phyloP scores from a whole-genome alignment of 139 green algal genomes.

The Pleodorina starrii region DNA sequence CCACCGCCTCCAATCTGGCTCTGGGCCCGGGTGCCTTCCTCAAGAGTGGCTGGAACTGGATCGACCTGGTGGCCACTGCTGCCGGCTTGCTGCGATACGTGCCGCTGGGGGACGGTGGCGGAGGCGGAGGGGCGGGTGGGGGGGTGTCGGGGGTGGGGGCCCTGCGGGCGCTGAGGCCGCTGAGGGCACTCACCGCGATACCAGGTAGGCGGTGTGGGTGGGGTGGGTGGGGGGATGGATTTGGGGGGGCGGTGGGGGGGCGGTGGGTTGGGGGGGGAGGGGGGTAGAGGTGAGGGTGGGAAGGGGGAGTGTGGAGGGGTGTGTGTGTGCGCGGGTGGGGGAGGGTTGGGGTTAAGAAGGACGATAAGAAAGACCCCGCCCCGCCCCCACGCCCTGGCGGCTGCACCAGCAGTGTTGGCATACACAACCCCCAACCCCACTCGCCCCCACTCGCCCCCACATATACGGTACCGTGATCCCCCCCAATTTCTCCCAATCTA shows the following conservation, averaged over 20 bases:
- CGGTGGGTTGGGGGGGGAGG: background rate
- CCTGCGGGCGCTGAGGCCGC: constrained; percentile 65
- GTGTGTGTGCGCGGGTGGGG: no score
- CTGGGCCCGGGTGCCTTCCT: constrained; percentile 55
- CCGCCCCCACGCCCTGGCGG: no score
- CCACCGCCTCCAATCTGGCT: constrained; percentile 50
- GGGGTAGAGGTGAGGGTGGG: background rate
- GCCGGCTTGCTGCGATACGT: constrained; percentile 53
- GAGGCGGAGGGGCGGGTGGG: background rate
- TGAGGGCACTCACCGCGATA: constrained; percentile 57
- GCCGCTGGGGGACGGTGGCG: constrained; percentile 17
- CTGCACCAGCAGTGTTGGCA: no score
- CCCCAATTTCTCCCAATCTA: no score
- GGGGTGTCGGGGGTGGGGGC: constrained; percentile 59
- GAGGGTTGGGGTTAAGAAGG: no score
- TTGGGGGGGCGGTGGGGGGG: background rate
- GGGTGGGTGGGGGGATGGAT: background rate
- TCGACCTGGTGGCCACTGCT: constrained; percentile 61
- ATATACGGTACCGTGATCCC: no score
- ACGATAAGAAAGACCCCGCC: no score
- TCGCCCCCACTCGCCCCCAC: no score
- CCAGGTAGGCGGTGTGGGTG: constrained; percentile 12
- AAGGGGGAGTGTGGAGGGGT: background rate
- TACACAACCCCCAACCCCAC: no score
- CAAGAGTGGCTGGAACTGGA: constrained; percentile 58